Percentiles rank a stretch among this genome's conserved stretches.
Conservation (phyloP, 129 eudicot genomes). For the Chrysanthemum seticuspe region DNA sequence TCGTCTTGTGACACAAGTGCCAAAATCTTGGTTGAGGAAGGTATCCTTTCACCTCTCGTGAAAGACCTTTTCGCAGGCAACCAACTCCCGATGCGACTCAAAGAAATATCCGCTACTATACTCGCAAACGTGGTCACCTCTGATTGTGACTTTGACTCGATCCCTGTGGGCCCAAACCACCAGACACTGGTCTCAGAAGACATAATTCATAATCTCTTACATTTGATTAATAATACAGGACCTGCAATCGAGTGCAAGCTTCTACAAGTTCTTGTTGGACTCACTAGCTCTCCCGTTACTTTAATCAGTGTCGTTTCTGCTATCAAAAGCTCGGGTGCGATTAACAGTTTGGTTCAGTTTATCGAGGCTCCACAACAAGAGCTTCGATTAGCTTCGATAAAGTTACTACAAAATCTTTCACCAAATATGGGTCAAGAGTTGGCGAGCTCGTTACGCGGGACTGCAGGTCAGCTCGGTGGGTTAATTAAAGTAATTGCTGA, state of each 20-base stretch:
- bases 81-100: constrained; percentile 71
- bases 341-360: constrained; percentile 81
- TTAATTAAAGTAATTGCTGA: constrained; percentile 61
- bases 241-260: constrained; percentile 84
- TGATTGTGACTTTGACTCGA: constrained; percentile 69
- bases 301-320: constrained; percentile 73
- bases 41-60: constrained; percentile 84
- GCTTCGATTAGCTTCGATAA: constrained; percentile 67
- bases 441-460: constrained; percentile 64
- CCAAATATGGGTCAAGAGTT: constrained; percentile 75
- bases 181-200: constrained; percentile 80
- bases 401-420: constrained; percentile 70
- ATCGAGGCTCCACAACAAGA: constrained; percentile 89
- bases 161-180: constrained; percentile 71
- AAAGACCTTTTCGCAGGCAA: constrained; percentile 77
- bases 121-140: constrained; percentile 80
- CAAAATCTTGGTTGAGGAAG: constrained; percentile 69
- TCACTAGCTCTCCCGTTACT: constrained; percentile 70
- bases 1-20: constrained; percentile 84
- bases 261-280: constrained; percentile 87
- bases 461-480: constrained; percentile 75
- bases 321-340: constrained; percentile 87
- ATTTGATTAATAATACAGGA: constrained; percentile 89
- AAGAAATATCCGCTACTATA: constrained; percentile 88
- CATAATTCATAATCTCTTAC: constrained; percentile 69